Conservation (phyloP, 192 early-diverging fungal genomes). For the Coemansia sp. region DNA sequence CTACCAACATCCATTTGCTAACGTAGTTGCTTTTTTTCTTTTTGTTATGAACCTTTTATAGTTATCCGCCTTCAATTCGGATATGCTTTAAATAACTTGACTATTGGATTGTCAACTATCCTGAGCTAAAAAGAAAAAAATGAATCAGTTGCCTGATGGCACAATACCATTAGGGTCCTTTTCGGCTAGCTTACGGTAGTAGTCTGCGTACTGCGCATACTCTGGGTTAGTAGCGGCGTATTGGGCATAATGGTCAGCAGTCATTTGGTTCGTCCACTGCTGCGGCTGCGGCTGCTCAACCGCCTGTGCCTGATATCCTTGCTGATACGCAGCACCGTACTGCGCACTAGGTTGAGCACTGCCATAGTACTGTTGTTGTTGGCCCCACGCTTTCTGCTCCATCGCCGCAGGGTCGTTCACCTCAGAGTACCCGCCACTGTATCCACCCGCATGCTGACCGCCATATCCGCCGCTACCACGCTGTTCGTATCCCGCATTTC, state of each 20-base stretch:
- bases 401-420: not conserved
- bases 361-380: conserved; percentile 17
- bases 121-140: not conserved
- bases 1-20: conserved; percentile 69
- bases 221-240: conserved; percentile 47
- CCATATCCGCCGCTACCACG: conserved; percentile 16
- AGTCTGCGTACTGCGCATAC: conserved; percentile 55
- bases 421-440: conserved; percentile 7
- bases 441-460: conserved; percentile 10
- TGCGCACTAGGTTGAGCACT: conserved; percentile 4
- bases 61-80: not conserved
- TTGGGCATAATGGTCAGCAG: conserved; percentile 54
- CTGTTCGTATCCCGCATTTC: conserved; percentile 28
- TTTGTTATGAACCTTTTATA: not conserved
- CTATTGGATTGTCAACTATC: not conserved
- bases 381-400: conserved; percentile 24
- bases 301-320: conserved; percentile 22
- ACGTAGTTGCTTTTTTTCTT: not conserved
- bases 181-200: conserved; percentile 52
- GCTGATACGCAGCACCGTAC: conserved; percentile 24
- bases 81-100: not conserved
- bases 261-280: conserved; percentile 56
- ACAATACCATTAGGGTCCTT: conserved; percentile 55
- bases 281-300: conserved; percentile 18
- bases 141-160: conserved; percentile 27